Evolutionary conservation across 345 rosid genomes (phyloP), one percentile per base, ranked within the genome.

Genomic region (Murraya koenigii): DNA sequence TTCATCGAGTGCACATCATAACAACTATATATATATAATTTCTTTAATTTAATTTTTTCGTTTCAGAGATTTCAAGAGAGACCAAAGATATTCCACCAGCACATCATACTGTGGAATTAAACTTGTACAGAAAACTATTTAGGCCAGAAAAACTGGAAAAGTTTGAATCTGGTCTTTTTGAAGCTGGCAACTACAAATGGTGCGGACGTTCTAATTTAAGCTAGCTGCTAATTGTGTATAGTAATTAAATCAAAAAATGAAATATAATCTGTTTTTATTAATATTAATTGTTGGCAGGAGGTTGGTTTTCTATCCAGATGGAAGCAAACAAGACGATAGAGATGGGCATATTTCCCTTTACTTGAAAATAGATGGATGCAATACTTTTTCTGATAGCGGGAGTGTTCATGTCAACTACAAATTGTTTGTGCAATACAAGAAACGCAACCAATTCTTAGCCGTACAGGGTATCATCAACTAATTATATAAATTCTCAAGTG

Each of bases 301-400:
- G 52, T 32, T 88, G 70, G 61, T 58, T 26, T 69, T 88, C 26
- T 79, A 85, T 66, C 82, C 82, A 36, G 70, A 19, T n/a, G 91
- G 88, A 26, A 85, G 83, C 23, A 17, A 10, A 8, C 62, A 80
- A 11, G 81, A 74, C 7, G 71, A 81, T 52, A 83, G 84, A 39
- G 32, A 6, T 23, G 78, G 67, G 54, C 52, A 78, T 54, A 77
- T 86, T 13, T 87, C 15, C 8, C 22, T 61, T 15, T 28, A 2
- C 36, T 28, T 26, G 66, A 14, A 4, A 2, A 61, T 28, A 13
- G 85, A 39, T 36, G 79, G 47, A 3, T 75, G 82, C 36, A 26
- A 8, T 10, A 2, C 56, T 41, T 80, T 79, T 62, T 84, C 83
- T 9, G 5, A 0, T 2, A 73, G 74, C 3, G 81, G 86, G 86